Conservation (phyloP, 176 grass and related monocot species). For the Poa pratensis region DNA sequence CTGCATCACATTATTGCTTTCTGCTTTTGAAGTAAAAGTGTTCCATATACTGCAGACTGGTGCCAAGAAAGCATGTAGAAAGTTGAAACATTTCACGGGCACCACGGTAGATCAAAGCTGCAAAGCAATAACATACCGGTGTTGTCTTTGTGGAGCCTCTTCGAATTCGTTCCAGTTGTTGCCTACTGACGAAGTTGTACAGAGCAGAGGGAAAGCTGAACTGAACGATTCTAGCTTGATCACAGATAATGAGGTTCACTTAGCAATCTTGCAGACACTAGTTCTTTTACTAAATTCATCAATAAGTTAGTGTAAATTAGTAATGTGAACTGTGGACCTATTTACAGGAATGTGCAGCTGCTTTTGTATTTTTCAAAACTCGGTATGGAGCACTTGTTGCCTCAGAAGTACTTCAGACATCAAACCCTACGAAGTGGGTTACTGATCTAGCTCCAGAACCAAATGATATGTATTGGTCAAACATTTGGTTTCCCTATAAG, state of each 20-base stretch:
- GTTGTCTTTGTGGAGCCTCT: slow-evolving; percentile 71
- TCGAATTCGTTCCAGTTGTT: slow-evolving; percentile 65
- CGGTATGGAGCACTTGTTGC: slow-evolving; percentile 83
- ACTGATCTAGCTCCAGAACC: slow-evolving; percentile 84
- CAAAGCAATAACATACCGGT: slow-evolving; percentile 51
- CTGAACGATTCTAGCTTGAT: slow-evolving; percentile 37
- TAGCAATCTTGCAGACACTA: neutral
- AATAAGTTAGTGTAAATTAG: neutral
- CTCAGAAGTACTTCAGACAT: slow-evolving; percentile 86
- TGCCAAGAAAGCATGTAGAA: slow-evolving; percentile 70
- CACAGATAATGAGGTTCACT: slow-evolving; percentile 59
- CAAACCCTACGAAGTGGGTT: slow-evolving; percentile 89
- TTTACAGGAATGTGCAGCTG: slow-evolving; percentile 78
- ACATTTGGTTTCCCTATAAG: slow-evolving; percentile 84
- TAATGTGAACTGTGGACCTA: slow-evolving; percentile 20
- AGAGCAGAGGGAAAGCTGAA: slow-evolving; percentile 48
- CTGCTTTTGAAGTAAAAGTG: slow-evolving; percentile 32
- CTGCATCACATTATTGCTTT: neutral
- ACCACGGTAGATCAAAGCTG: slow-evolving; percentile 57
- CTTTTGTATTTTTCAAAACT: slow-evolving; percentile 96
- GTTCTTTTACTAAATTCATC: slow-evolving; percentile 35
- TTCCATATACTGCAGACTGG: slow-evolving; percentile 59
- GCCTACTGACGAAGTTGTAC: slow-evolving; percentile 46
- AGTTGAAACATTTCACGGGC: slow-evolving; percentile 58
- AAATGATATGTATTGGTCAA: slow-evolving; percentile 95